Evolutionary conservation across 495 filamentous ascomycete species (phyloP).

Genomic region (Aspergillus funiculosus): DNA sequence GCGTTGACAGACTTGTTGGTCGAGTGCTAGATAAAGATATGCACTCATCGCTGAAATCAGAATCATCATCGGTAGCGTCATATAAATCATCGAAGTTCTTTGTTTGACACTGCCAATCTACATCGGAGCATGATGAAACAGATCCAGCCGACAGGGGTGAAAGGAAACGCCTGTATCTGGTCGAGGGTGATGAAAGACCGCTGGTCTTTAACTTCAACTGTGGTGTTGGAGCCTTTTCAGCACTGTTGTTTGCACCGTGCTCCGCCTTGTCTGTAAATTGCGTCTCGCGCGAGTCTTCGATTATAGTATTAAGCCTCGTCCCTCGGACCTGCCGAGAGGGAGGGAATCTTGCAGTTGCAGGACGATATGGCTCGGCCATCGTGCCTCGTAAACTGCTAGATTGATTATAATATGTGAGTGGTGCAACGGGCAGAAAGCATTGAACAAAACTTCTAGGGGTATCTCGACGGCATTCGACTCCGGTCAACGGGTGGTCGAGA

Average conservation of each 20-base stretch:
- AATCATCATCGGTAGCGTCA: conserved; percentile 72
- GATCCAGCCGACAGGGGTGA: conserved; percentile 36
- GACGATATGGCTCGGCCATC: conserved; percentile 58
- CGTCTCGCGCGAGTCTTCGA: conserved; percentile 56
- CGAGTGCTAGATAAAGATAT: conserved; percentile 39
- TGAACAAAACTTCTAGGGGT: conserved; percentile 30
- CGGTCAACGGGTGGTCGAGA: conserved; percentile 39
- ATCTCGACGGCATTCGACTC: conserved; percentile 34
- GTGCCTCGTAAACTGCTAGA: conserved; percentile 24
- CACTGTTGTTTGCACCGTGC: neutral
- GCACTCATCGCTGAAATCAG: conserved; percentile 45
- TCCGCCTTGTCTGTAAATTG: conserved; percentile 21
- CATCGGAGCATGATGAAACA: conserved; percentile 40
- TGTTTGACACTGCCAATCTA: conserved; percentile 45
- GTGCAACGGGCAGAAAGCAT: conserved; percentile 6
- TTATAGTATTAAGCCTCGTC: conserved; percentile 78
- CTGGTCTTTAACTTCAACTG: conserved; percentile 37
- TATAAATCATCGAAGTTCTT: conserved; percentile 74
- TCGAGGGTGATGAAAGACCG: conserved; percentile 30
- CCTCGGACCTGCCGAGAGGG: conserved; percentile 67
- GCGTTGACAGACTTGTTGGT: conserved; percentile 36
- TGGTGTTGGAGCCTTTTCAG: conserved; percentile 17
- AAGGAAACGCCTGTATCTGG: conserved; percentile 27
- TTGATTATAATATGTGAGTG: conserved; percentile 15
- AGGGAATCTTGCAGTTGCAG: conserved; percentile 49